Base-by-base conservation (phyloP, 2,329 filamentous ascomycete species). In the Exophiala alcalophila region DNA sequence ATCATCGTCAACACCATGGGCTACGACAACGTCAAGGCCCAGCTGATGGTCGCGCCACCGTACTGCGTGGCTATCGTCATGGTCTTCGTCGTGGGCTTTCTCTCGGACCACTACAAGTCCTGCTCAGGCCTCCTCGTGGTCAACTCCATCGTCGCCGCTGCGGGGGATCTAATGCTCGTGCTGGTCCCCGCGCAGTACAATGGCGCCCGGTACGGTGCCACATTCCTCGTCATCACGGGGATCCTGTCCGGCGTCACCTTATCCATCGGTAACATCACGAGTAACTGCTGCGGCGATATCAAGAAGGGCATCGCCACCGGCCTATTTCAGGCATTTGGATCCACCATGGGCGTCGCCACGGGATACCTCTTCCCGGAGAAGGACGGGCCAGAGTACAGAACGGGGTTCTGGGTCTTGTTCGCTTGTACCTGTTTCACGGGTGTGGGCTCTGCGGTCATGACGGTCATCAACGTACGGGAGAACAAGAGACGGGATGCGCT, bases 11-110 rank as follows among this genome's bases (percentile, higher is more conserved):
- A 41, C 31, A 47, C 37, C 6, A 42, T 47, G 44, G 44, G 44
- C 3, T 84, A 81, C 60, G 71, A 0, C 81, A 81, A 1, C 84
- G 39, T 50, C 29, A 39, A 43, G 23, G 45, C 44, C 4, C 47
- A 47, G 12, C 23, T 50, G 25, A 47, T 47, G 44, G 32, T 38
- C n/a, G 44, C 44, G 7, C 44, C 44, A 16, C 44, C 44, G 15
- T 47, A 32, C 21, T 42, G 38, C 27, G 44, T 47, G 8, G 44
- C 44, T 1, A 42, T 47, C 21, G 44, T 43, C 15, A 42, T 47
- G 44, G 38, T 43, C 15, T 47, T 42, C 23, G 44, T 47, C 23
- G 44, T 47, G 5, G 44, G 44, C 11, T 42, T 42, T 21, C 38
- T 47, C 9, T 42, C 44, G 7, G 44, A 42, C 33, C 44, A 39